A percentile compares a stretch with the other conserved stretches of the same genome.
Conservation (phyloP, 345 rosid species). For the Pseudoturritis turrita region DNA sequence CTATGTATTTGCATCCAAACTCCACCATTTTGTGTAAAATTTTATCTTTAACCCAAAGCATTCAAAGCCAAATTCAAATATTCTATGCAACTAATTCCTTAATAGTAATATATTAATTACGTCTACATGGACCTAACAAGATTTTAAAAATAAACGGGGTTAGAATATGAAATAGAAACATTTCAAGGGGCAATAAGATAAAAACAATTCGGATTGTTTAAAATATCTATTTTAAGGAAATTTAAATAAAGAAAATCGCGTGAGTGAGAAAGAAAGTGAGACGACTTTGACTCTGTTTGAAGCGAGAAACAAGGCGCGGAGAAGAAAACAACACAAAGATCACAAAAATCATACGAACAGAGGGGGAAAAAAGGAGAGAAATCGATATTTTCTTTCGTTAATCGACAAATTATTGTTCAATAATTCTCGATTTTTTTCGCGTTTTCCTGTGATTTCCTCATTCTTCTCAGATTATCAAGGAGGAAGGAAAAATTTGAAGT, state of each 20-base stretch:
- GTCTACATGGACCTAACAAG: too few relatives aligned
- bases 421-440: background rate
- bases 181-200: background rate
- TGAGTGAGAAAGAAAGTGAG: slow-evolving; percentile 21
- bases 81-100: too few relatives aligned
- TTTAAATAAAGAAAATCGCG: background rate
- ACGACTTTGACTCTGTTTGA: slow-evolving; percentile 35
- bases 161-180: background rate
- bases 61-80: too few relatives aligned
- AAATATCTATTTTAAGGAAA: slow-evolving; percentile 4
- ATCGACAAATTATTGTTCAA: background rate
- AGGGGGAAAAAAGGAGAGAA: background rate
- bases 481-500: background rate
- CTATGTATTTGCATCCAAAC: too few relatives aligned
- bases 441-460: background rate
- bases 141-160: background rate
- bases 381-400: background rate
- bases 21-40: too few relatives aligned
- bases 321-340: slow-evolving; percentile 20
- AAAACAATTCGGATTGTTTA: background rate
- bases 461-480: background rate
- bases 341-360: background rate
- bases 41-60: too few relatives aligned
- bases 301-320: slow-evolving; percentile 83
- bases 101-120: too few relatives aligned